Conservation (phyloP, 352 stramenopile species). For the Phytophthora ohioensis region DNA sequence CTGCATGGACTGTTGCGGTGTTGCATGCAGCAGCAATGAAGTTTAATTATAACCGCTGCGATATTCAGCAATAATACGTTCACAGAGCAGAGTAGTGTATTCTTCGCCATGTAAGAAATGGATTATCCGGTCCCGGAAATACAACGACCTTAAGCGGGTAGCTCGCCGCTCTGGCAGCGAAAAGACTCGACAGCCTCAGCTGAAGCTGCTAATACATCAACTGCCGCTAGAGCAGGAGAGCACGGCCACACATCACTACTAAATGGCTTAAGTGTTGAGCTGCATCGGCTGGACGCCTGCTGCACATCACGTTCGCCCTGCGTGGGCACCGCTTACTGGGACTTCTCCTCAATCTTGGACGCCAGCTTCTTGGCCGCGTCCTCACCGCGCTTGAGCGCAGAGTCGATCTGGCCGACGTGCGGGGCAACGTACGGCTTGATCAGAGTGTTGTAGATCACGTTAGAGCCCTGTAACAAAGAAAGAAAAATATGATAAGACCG, state of each 20-base stretch:
- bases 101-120: slow-evolving; percentile 40
- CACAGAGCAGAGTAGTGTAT: slow-evolving; percentile 41
- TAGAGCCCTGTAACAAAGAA: slow-evolving; percentile 61
- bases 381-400: slow-evolving; percentile 62
- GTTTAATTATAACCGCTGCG: no score
- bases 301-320: neutral
- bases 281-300: neutral
- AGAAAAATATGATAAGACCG: neutral
- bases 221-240: slow-evolving; percentile 21
- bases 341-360: slow-evolving; percentile 61
- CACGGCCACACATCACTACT: slow-evolving; percentile 34
- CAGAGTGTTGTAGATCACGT: slow-evolving; percentile 84
- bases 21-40: neutral
- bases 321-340: slow-evolving; percentile 28
- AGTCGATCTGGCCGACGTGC: slow-evolving; percentile 75
- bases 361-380: slow-evolving; percentile 60
- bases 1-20: slow-evolving; percentile 3
- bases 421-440: slow-evolving; percentile 87
- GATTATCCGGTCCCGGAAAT: slow-evolving; percentile 35
- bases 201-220: slow-evolving; percentile 16
- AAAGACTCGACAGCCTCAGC: slow-evolving; percentile 22
- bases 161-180: slow-evolving; percentile 8
- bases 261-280: slow-evolving; percentile 8
- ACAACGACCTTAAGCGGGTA: slow-evolving; percentile 31
- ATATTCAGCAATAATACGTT: neutral